Conservation (phyloP, 2,329 filamentous ascomycete genomes). For the Aspergillus clavatus region DNA sequence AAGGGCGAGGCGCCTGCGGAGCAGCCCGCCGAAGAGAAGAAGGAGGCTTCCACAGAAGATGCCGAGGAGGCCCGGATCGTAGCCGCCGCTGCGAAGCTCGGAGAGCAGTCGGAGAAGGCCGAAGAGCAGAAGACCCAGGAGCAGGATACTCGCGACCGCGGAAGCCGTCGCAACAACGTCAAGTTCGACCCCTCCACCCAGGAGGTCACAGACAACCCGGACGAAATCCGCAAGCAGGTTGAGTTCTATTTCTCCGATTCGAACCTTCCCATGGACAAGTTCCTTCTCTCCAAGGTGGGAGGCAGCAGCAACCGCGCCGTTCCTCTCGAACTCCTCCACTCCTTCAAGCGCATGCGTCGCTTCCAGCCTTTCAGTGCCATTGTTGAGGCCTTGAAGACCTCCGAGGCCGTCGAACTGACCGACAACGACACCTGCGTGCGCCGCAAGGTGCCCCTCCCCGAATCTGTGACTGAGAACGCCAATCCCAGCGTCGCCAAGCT, state of each 20-base stretch:
- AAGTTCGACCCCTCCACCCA: conserved; percentile 67
- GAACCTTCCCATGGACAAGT: conserved; percentile 84
- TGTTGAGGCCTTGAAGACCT: conserved; percentile 75
- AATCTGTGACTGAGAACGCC: conserved; percentile 51
- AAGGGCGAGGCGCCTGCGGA: conserved; percentile 28
- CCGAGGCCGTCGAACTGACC: conserved; percentile 65
- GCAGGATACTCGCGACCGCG: conserved; percentile 23
- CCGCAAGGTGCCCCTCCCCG: conserved; percentile 66
- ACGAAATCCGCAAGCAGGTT: conserved; percentile 81
- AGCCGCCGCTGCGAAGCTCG: conserved; percentile 34
- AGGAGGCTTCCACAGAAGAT: conserved; percentile 25
- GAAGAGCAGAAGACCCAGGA: conserved; percentile 26
- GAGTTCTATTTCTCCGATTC: conserved; percentile 95
- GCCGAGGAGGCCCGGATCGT: conserved; percentile 37
- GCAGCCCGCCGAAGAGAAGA: conserved; percentile 11
- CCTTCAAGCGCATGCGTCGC: conserved; percentile 91
- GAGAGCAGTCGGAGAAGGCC: conserved; percentile 35
- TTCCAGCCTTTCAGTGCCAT: conserved; percentile 86
- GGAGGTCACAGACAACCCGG: conserved; percentile 69
- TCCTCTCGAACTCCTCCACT: conserved; percentile 69
- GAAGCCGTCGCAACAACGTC: conserved; percentile 50
- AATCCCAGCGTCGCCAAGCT: conserved; percentile 51
- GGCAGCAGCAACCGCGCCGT: conserved; percentile 72
- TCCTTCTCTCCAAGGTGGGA: conserved; percentile 72
- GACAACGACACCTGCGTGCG: conserved; percentile 68